Evolutionary conservation across 768 basidiomycete species (phyloP), one percentile per base, ranked within the genome.

Genomic region (Russula vinacea): DNA sequence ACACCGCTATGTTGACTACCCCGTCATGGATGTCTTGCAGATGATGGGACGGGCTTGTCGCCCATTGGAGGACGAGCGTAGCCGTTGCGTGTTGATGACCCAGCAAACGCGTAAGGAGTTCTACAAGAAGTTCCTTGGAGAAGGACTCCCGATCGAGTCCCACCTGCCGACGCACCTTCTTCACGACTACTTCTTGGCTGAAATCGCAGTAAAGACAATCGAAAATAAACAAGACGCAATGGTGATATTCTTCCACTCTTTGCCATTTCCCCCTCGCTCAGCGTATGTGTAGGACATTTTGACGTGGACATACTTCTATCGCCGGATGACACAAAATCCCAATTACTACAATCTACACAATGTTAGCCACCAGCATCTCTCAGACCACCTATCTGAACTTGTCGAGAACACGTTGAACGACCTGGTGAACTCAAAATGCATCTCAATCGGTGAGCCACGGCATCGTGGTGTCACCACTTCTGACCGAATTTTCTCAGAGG

Each of bases 21-120:
- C 96, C 4, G 94, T 99, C 63, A 96, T 96, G 83, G 96, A 98
- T 70, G 91, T 99, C 7, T 83, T 98, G 1, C 97, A 98, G 73
- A 98, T 99, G 96, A 96, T 98, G 88, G 97, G 96, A 49, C 85
- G 88, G n/a, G 97, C 97, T 0, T 98, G 95, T 74, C 88, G 95
- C 17, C 96, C 97, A 8, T 74, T 77, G 45, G 85, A 93, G 69
- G 97, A 98, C 69, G 87, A 89, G 2, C 87, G 89, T 63, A 94
- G 92, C 69, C 89, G 94, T 16, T 98, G 96, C 71, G 89, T 99
- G 3, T 78, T 98, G 42, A 98, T 99, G 94, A 94, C 92, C 71
- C 96, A 98, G 70, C 92, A 96, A 75, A 96, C 93, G 0, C 83
- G 95, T 40, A 99, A 98, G 75, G 96, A 98, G 73, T 99, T 98